Percentiles rank a stretch among this genome's conserved stretches.
These are phyloP conservation scores for Cupressus sempervirens DNA, from an alignment of 75 land plant genomes.

Conservation along the genomic window DNA sequence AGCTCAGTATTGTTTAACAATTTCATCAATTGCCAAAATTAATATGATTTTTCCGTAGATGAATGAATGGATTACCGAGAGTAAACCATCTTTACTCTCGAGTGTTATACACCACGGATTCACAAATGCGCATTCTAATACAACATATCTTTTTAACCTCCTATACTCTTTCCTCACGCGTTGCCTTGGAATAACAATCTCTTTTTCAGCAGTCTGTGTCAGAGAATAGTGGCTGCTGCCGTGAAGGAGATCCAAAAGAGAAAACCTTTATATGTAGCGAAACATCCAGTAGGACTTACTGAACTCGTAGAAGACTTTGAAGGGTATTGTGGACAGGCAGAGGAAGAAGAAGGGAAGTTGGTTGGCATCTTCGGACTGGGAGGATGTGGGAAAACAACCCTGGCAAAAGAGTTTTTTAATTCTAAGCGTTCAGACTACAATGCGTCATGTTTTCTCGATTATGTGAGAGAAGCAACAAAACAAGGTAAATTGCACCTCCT, in stretches of 20 bases:
- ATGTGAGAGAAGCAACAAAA: background rate
- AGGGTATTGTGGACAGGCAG: background rate
- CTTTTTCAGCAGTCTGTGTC: background rate
- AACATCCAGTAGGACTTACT: background rate
- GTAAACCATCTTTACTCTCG: no score
- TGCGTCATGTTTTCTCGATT: background rate
- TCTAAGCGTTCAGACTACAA: background rate
- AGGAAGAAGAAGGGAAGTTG: background rate
- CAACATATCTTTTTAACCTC: no score
- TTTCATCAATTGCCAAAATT: no score
- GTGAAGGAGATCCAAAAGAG: background rate
- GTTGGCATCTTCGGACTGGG: background rate
- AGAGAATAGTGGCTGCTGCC: background rate
- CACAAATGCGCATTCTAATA: no score
- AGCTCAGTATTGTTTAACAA: no score
- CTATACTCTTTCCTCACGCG: no score
- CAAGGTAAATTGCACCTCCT: background rate
- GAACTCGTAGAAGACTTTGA: background rate
- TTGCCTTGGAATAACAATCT: no score
- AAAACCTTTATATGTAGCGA: background rate
- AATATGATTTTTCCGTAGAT: no score
- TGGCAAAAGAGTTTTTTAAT: background rate
- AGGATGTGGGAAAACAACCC: background rate
- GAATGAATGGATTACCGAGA: no score
- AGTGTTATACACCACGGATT: no score